Conservation (phyloP, 208 protist genomes). For the Wallacemonas rigidus region DNA sequence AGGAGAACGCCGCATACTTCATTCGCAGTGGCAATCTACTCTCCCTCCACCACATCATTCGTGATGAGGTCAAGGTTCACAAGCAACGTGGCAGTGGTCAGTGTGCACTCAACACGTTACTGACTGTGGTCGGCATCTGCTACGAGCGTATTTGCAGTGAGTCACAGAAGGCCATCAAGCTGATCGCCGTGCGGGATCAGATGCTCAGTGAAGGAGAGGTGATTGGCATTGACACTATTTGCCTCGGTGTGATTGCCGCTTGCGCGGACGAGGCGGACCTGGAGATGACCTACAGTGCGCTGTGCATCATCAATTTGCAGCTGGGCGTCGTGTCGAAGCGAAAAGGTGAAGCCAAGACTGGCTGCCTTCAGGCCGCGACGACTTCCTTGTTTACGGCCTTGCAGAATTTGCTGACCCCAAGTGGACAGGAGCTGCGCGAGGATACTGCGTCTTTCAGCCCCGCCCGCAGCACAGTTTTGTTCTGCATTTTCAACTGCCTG, state of each 20-base stretch:
- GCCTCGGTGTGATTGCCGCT: constrained; percentile 54
- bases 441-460: constrained; percentile 27
- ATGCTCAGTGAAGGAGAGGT: constrained; percentile 67
- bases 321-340: constrained; percentile 45
- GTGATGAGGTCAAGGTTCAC: constrained; percentile 55
- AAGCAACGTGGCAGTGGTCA: constrained; percentile 31
- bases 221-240: constrained; percentile 62
- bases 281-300: constrained; percentile 57
- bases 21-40: constrained; percentile 57
- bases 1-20: constrained; percentile 63
- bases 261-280: constrained; percentile 54
- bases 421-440: constrained; percentile 28
- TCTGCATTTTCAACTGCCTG: constrained; percentile 65
- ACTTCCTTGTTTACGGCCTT: constrained; percentile 68
- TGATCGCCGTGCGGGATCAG: constrained; percentile 55
- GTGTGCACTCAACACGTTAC: constrained; percentile 35
- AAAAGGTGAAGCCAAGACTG: constrained; percentile 45
- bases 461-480: constrained; percentile 59
- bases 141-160: constrained; percentile 55
- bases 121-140: constrained; percentile 55
- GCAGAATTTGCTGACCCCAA: constrained; percentile 76
- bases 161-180: constrained; percentile 33
- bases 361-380: constrained; percentile 55
- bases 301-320: constrained; percentile 54
- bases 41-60: constrained; percentile 43